phyloP scores from a whole-genome alignment of 768 basidiomycete genomes.

The Amanita thiersii region DNA sequence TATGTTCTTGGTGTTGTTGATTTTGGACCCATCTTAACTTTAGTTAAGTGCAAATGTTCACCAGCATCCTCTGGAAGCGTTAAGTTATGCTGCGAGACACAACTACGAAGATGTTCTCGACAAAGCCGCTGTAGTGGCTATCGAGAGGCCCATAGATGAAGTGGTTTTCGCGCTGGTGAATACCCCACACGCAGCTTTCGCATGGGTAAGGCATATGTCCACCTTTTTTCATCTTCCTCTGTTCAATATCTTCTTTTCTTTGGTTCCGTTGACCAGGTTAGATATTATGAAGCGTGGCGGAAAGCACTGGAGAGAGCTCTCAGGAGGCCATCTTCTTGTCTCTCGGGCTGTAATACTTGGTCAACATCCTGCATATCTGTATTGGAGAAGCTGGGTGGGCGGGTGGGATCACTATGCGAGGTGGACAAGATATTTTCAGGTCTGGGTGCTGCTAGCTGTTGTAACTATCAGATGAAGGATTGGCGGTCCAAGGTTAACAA shows the following conservation, averaged over 20 bases:
- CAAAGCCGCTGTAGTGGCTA: slow-evolving; percentile 1
- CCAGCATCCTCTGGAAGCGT: slow-evolving; percentile 7
- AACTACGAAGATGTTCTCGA: slow-evolving; percentile 4
- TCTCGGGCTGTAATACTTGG: background rate
- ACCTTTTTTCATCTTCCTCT: background rate
- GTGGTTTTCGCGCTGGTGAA: background rate
- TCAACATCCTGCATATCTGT: background rate
- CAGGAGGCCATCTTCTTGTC: background rate
- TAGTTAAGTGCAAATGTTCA: background rate
- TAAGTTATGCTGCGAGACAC: slow-evolving; percentile 7
- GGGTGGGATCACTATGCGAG: background rate
- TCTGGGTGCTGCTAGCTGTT: too few relatives aligned
- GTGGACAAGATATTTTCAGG: too few relatives aligned
- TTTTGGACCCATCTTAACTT: background rate
- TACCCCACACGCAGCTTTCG: background rate
- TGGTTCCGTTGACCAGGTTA: background rate
- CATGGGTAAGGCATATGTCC: background rate
- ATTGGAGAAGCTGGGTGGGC: background rate
- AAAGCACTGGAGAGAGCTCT: background rate
- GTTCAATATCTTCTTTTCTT: background rate
- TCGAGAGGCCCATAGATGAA: background rate
- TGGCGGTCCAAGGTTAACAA: too few relatives aligned
- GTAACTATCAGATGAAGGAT: too few relatives aligned
- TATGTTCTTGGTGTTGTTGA: background rate
- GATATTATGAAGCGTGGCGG: slow-evolving; percentile 1